phyloP scores from a whole-genome alignment of 1,139 yeast genomes.

The Nakaseomyces sp. region DNA sequence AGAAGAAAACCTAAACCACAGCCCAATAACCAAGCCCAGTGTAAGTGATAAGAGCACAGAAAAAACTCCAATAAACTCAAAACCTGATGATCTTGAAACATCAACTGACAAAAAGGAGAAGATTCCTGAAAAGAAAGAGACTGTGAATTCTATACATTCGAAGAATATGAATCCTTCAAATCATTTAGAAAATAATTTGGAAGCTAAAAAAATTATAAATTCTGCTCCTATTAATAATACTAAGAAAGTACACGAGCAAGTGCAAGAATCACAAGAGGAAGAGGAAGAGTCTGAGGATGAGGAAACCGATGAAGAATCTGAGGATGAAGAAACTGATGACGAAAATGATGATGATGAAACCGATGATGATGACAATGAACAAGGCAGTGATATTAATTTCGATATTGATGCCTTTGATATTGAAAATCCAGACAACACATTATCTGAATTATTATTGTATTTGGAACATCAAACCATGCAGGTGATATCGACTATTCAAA shows the following conservation, averaged over 20 bases:
- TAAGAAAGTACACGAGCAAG: too few species aligned
- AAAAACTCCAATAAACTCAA: not conserved
- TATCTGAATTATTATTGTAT: constrained; percentile 73
- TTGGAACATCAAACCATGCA: constrained; percentile 91
- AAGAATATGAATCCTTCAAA: too few species aligned
- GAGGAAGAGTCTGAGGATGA: constrained; percentile 4
- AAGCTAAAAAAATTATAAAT: too few species aligned
- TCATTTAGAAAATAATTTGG: too few species aligned
- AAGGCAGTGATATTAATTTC: constrained; percentile 35
- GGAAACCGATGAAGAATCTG: constrained; percentile 8
- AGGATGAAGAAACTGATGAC: constrained; percentile 6
- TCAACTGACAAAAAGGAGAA: too few species aligned
- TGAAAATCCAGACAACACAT: constrained; percentile 79
- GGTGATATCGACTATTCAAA: constrained; percentile 84
- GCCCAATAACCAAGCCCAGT: not conserved
- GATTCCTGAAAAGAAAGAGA: too few species aligned
- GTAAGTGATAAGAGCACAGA: not conserved
- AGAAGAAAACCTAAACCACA: not conserved
- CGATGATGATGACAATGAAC: constrained; percentile 12
- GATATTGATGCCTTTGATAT: constrained; percentile 70
- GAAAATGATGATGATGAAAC: constrained; percentile 11
- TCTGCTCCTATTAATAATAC: too few species aligned
- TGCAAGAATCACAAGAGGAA: too few species aligned
- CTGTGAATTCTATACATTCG: too few species aligned
- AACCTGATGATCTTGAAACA: too few species aligned